Percentiles rank a stretch among this genome's conserved stretches.
Evolutionary conservation across 2,329 filamentous ascomycete genomes (phyloP).

Genomic region (Stemphylium vesicarium): DNA sequence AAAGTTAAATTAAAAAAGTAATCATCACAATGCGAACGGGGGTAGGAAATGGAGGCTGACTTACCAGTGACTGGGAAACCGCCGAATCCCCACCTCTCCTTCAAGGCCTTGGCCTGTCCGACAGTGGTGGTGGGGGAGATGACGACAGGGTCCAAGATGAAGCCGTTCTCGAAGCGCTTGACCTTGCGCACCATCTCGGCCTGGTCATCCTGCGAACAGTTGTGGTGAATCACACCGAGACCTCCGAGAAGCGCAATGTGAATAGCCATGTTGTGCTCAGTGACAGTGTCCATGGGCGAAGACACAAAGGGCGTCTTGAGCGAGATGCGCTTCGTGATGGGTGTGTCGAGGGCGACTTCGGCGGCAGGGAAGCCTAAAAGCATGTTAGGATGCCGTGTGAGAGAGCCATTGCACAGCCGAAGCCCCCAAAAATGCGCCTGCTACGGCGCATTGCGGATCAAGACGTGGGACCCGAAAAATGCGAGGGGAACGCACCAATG

Average conservation of each 20-base stretch:
- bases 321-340: constrained; percentile 92
- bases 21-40: constrained; percentile 71
- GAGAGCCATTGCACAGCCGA: not conserved
- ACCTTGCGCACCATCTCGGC: constrained; percentile 99
- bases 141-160: constrained; percentile 95
- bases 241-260: constrained; percentile 91
- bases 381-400: constrained; percentile 9
- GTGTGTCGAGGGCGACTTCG: constrained; percentile 85
- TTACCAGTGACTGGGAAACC: constrained; percentile 98
- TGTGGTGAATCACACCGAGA: constrained; percentile 97
- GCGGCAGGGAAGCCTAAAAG: constrained; percentile 81
- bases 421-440: not conserved
- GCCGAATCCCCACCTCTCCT: constrained; percentile 98
- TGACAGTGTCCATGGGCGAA: constrained; percentile 99
- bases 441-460: not conserved
- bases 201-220: constrained; percentile 96
- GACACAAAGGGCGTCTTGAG: constrained; percentile 97
- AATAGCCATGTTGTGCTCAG: constrained; percentile 99
- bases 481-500: constrained; percentile 67
- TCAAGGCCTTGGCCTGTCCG: constrained; percentile 86
- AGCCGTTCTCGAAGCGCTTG: constrained; percentile 99
- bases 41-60: constrained; percentile 46
- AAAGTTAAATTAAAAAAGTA: constrained; percentile 87
- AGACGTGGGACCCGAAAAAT: not conserved
- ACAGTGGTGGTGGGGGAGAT: constrained; percentile 87